These are phyloP conservation scores for Naematelia aurantialba DNA, from an alignment of 768 basidiomycete genomes.

Conservation along the genomic window DNA sequence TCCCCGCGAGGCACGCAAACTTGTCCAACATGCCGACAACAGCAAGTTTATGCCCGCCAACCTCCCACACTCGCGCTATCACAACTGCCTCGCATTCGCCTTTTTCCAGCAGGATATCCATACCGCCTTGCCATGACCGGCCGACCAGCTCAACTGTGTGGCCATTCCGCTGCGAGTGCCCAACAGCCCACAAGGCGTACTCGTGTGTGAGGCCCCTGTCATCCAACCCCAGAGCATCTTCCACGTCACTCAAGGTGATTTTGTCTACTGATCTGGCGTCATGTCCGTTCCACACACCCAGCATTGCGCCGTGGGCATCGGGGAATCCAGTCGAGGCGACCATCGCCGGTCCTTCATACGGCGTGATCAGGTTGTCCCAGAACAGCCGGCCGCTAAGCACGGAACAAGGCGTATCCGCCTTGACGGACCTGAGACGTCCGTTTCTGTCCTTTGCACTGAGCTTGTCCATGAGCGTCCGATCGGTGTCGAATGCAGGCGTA, in stretches of 20 bases:
- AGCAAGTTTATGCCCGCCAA: constrained; percentile 12
- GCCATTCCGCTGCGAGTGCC: background rate
- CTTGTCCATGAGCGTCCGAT: constrained; percentile 8
- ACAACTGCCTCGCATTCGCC: constrained; percentile 18
- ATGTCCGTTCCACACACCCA: constrained; percentile 33
- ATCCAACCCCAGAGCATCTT: constrained; percentile 20
- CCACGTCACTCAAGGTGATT: constrained; percentile 18
- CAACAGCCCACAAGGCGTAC: constrained; percentile 1
- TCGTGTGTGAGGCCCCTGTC: background rate
- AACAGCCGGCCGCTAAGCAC: constrained; percentile 28
- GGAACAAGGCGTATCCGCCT: constrained; percentile 4
- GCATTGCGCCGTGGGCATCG: constrained; percentile 16
- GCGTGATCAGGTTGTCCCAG: constrained; percentile 26
- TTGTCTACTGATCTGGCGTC: constrained; percentile 18
- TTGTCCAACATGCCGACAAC: constrained; percentile 34
- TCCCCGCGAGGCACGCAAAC: constrained; percentile 18
- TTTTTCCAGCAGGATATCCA: constrained; percentile 13
- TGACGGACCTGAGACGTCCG: constrained; percentile 17
- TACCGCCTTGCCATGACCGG: background rate
- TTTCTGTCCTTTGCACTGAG: constrained; percentile 12
- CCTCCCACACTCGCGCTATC: constrained; percentile 16
- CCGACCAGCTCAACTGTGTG: constrained; percentile 2
- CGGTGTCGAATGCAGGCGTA: constrained; percentile 14
- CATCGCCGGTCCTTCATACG: constrained; percentile 22
- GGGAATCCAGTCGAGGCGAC: constrained; percentile 13